These are phyloP conservation scores for Colletotrichum horii DNA, from an alignment of 2,329 filamentous ascomycete species.

Conservation along the genomic window DNA sequence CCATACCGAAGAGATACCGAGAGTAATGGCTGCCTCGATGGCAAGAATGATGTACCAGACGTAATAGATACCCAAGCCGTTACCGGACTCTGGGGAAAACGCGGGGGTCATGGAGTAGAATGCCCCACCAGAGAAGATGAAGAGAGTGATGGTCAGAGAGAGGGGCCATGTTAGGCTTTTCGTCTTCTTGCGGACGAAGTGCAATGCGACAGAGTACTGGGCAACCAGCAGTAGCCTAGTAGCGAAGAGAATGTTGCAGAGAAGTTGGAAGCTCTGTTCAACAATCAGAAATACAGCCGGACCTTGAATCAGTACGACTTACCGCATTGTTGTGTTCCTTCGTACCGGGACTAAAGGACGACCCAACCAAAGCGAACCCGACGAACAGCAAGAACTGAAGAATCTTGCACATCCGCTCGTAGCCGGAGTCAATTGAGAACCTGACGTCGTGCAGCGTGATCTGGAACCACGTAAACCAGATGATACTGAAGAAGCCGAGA, in stretches of 20 bases:
- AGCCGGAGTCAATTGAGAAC: constrained; percentile 59
- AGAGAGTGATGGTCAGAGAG: constrained; percentile 32
- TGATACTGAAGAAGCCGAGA: constrained; percentile 57
- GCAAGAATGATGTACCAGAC: constrained; percentile 55
- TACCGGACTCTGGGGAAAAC: constrained; percentile 13
- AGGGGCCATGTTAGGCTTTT: constrained; percentile 29
- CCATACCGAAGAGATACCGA: constrained; percentile 53
- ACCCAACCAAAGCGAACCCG: constrained; percentile 57
- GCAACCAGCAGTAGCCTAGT: constrained; percentile 28
- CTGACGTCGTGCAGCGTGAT: constrained; percentile 63
- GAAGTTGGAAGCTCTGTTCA: constrained; percentile 39
- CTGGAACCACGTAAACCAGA: constrained; percentile 67
- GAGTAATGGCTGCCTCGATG: constrained; percentile 50
- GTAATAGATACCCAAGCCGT: constrained; percentile 40
- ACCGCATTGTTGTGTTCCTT: constrained; percentile 40
- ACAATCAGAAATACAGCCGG: background rate
- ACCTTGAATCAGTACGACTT: fast-evolving
- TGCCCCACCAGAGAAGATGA: constrained; percentile 37
- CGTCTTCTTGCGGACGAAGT: constrained; percentile 33
- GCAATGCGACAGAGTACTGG: constrained; percentile 41
- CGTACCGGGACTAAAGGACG: constrained; percentile 44
- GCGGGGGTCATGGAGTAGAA: constrained; percentile 19
- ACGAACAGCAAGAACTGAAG: constrained; percentile 61
- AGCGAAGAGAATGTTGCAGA: constrained; percentile 43
- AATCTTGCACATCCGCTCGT: constrained; percentile 58